These are phyloP conservation scores for Lophium mytilinum DNA, from an alignment of 495 filamentous ascomycete genomes.

Conservation along the genomic window DNA sequence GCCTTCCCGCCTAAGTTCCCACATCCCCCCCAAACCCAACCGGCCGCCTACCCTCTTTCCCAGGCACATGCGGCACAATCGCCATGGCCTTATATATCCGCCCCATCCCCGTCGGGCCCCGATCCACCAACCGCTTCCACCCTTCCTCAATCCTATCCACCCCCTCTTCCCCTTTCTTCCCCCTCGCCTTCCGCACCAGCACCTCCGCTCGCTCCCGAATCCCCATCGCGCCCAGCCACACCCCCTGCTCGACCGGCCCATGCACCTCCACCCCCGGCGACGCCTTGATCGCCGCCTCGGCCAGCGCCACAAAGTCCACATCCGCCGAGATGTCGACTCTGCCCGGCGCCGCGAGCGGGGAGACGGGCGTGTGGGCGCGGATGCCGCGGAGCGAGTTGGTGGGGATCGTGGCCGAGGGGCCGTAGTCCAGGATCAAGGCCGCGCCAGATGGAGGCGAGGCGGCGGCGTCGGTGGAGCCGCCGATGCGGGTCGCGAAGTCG, in stretches of 20 bases:
- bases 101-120: constrained; percentile 76
- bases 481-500: constrained; percentile 78
- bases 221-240: constrained; percentile 71
- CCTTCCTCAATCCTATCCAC: constrained; percentile 53
- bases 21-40: constrained; percentile 89
- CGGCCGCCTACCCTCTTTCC: constrained; percentile 63
- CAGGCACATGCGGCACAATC: constrained; percentile 75
- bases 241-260: constrained; percentile 81
- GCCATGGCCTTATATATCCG: constrained; percentile 89
- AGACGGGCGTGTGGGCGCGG: constrained; percentile 58
- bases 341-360: constrained; percentile 69
- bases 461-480: constrained; percentile 48
- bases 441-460: constrained; percentile 58
- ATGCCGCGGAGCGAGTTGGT: constrained; percentile 85
- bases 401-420: constrained; percentile 67
- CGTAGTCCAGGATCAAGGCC: constrained; percentile 91
- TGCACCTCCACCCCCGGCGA: constrained; percentile 81
- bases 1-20: not conserved
- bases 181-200: constrained; percentile 44
- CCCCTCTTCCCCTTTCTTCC: constrained; percentile 5
- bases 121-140: constrained; percentile 72
- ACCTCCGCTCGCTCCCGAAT: constrained; percentile 67
- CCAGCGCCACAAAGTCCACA: constrained; percentile 81
- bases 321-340: constrained; percentile 80
- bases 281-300: constrained; percentile 66